These are phyloP conservation scores for Eucalyptus victrix DNA, from an alignment of 345 rosid species.

Conservation along the genomic window DNA sequence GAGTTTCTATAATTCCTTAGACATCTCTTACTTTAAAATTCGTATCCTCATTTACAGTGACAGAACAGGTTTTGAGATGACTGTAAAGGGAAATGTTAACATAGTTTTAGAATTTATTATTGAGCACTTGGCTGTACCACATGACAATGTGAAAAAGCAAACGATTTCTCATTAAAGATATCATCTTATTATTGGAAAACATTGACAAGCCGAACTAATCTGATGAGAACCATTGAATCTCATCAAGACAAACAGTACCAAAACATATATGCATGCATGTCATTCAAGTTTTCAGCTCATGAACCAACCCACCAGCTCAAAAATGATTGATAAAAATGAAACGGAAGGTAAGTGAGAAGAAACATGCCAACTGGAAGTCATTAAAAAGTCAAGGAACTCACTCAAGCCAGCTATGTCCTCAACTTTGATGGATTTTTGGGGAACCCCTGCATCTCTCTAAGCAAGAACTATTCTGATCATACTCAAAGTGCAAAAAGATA, in stretches of 20 bases:
- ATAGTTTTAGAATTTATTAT: not conserved
- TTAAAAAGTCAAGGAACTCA: slow-evolving; percentile 26
- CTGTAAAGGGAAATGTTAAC: not conserved
- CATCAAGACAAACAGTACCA: not conserved
- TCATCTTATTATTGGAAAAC: not conserved
- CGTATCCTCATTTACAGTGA: not conserved
- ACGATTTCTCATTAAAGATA: not conserved
- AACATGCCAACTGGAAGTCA: not conserved
- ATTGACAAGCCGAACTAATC: not conserved
- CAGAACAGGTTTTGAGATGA: not conserved
- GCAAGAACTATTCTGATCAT: not conserved
- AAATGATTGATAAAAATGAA: not conserved
- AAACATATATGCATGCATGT: not conserved
- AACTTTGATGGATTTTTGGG: slow-evolving; percentile 54
- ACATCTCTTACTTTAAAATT: not conserved
- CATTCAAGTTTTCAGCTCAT: not conserved
- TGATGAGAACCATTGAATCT: not conserved
- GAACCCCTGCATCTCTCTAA: slow-evolving; percentile 89
- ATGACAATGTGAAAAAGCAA: not conserved
- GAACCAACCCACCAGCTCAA: not conserved
- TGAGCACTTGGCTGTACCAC: not conserved
- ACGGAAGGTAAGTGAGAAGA: not conserved
- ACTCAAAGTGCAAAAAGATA: not conserved
- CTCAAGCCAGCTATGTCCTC: slow-evolving; percentile 95
- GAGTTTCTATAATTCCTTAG: not conserved